These are phyloP conservation scores for Nepenthes gracilis DNA, from an alignment of 148 eudicot genomes.

Conservation along the genomic window DNA sequence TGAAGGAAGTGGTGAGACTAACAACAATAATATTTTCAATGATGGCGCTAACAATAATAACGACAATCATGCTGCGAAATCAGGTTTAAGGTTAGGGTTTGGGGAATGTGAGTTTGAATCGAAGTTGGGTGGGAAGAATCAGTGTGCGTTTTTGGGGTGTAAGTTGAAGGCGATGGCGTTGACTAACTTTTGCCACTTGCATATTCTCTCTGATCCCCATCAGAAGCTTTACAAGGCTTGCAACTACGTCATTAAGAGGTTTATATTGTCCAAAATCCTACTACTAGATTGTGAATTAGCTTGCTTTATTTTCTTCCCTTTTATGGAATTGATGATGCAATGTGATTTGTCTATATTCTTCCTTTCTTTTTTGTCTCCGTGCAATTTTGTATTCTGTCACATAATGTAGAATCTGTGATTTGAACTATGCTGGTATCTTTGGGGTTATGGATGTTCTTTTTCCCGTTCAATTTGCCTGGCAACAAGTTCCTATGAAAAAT, in stretches of 20 bases:
- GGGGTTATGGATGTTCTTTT: too few species aligned
- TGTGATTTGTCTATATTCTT: too few species aligned
- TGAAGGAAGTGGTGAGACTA: constrained; percentile 15
- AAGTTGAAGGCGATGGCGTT: constrained; percentile 48
- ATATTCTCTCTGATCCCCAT: constrained; percentile 39
- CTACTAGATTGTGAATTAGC: background rate
- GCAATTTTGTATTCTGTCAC: too few species aligned
- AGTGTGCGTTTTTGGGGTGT: constrained; percentile 33
- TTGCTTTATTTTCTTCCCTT: too few species aligned
- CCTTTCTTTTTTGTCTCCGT: too few species aligned
- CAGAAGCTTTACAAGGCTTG: constrained; percentile 53
- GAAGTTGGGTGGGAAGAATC: constrained; percentile 12
- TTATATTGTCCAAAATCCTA: background rate
- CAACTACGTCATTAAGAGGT: constrained; percentile 27
- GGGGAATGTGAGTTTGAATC: constrained; percentile 14
- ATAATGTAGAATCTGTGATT: too few species aligned
- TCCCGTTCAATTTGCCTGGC: too few species aligned
- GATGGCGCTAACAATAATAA: background rate
- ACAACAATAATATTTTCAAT: background rate
- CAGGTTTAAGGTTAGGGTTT: constrained; percentile 27
- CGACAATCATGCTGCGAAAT: constrained; percentile 3
- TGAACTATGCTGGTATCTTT: too few species aligned
- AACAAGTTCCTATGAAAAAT: too few species aligned
- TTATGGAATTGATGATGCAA: too few species aligned
- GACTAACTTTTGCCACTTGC: constrained; percentile 36